Conservation (phyloP, 2,329 filamentous ascomycete genomes). For the Monosporascus sp. region DNA sequence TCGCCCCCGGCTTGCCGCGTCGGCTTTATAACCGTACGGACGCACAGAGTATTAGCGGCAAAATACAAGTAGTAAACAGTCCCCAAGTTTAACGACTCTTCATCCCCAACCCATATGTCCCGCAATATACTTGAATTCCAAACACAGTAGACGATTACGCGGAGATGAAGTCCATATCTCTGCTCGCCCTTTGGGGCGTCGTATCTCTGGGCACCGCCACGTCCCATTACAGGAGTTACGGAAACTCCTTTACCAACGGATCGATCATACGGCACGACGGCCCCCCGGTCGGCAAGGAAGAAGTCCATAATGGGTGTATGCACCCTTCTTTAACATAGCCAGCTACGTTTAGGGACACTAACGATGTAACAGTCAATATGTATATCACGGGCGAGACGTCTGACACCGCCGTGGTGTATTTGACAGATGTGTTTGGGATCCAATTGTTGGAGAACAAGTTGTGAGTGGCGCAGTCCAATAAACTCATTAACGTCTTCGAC, state of each 20-base stretch:
- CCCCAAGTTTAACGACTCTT: too few species aligned
- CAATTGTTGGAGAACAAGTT: slow-evolving; percentile 25
- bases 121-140: too few species aligned
- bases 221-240: neutral
- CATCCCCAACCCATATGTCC: too few species aligned
- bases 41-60: too few species aligned
- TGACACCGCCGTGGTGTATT: slow-evolving; percentile 24
- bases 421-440: slow-evolving; percentile 29
- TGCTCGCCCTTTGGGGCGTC: slow-evolving; percentile 17
- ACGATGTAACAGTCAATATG: slow-evolving; percentile 21
- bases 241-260: slow-evolving; percentile 17
- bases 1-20: too few species aligned
- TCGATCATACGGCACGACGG: slow-evolving; percentile 24
- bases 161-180: slow-evolving; percentile 13
- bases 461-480: slow-evolving; percentile 4
- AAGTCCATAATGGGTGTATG: slow-evolving; percentile 23
- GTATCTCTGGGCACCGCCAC: slow-evolving; percentile 5
- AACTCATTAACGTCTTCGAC: neutral
- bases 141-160: neutral
- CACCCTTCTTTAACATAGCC: neutral
- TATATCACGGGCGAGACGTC: slow-evolving; percentile 25
- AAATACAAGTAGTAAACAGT: too few species aligned
- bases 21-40: too few species aligned
- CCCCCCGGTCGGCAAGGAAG: slow-evolving; percentile 22
- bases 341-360: slow-evolving; percentile 1